A percentile compares a stretch with the other conserved stretches of the same genome.
Conservation (phyloP, 441 rosid species). For the Theobroma grandiflorum region DNA sequence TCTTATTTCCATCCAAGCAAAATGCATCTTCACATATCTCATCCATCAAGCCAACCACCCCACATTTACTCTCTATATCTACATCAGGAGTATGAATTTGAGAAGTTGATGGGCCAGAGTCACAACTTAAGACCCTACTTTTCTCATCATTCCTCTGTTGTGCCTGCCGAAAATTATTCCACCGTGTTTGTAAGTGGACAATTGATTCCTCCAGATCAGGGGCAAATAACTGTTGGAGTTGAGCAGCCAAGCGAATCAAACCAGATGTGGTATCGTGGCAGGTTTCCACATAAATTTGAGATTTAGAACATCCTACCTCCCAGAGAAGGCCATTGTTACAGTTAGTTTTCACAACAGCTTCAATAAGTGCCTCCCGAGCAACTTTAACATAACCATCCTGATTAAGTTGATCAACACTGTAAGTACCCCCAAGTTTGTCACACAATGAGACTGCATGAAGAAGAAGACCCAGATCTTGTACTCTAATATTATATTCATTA, state of each 20-base stretch:
- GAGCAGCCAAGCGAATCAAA: conserved; percentile 78
- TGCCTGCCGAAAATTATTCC: conserved; percentile 71
- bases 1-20: conserved; percentile 54
- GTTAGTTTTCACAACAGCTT: conserved; percentile 69
- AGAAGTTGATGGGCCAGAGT: conserved; percentile 50
- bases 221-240: conserved; percentile 87
- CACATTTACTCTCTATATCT: conserved; percentile 42
- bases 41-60: conserved; percentile 71
- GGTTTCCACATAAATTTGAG: conserved; percentile 74
- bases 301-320: conserved; percentile 85
- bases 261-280: conserved; percentile 90
- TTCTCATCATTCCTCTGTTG: conserved; percentile 54
- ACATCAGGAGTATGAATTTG: conserved; percentile 45
- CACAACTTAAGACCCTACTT: conserved; percentile 32
- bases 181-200: conserved; percentile 88
- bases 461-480: conserved; percentile 93
- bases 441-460: conserved; percentile 56
- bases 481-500: conserved; percentile 66
- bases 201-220: conserved; percentile 95
- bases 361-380: conserved; percentile 77
- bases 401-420: conserved; percentile 70
- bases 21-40: conserved; percentile 89
- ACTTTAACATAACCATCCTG: conserved; percentile 84
- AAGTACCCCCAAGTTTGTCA: conserved; percentile 59
- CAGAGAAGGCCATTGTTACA: conserved; percentile 67